phyloP scores from a whole-genome alignment of 2,329 filamentous ascomycete genomes.

The Botrytis aclada region DNA sequence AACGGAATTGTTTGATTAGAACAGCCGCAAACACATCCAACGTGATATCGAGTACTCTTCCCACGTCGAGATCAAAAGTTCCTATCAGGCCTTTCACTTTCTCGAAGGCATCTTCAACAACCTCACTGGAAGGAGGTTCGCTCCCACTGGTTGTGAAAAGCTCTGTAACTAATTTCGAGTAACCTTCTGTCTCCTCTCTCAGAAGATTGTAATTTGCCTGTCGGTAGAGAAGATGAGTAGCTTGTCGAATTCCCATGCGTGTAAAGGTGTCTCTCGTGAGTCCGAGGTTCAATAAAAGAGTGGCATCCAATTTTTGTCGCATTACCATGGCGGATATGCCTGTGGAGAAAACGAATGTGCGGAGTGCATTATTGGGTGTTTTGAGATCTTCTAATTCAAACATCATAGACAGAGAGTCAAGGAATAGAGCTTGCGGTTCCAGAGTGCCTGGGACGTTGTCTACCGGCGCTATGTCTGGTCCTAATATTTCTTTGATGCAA shows the following conservation, averaged over 20 bases:
- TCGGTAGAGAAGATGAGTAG: constrained; percentile 89
- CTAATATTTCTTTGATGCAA: constrained; percentile 71
- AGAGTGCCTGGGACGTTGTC: constrained; percentile 52
- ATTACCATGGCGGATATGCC: constrained; percentile 69
- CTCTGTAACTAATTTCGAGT: constrained; percentile 93
- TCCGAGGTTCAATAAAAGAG: constrained; percentile 70
- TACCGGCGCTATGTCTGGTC: constrained; percentile 48
- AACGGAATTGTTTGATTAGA: constrained; percentile 86
- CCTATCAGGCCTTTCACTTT: constrained; percentile 92
- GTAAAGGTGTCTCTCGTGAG: constrained; percentile 83
- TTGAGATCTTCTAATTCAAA: constrained; percentile 59
- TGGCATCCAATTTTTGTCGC: constrained; percentile 78
- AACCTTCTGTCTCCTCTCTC: constrained; percentile 93
- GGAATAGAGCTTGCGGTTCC: constrained; percentile 68
- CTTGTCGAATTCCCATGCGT: constrained; percentile 79
- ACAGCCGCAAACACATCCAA: constrained; percentile 93
- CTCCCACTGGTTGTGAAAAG: constrained; percentile 85
- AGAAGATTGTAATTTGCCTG: constrained; percentile 96
- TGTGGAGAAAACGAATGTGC: constrained; percentile 67
- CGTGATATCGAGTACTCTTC: constrained; percentile 88
- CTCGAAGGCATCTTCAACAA: constrained; percentile 83
- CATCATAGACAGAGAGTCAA: constrained; percentile 78
- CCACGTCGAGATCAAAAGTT: constrained; percentile 95
- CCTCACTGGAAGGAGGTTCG: constrained; percentile 69
- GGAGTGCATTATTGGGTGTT: constrained; percentile 49